Evolutionary conservation across 768 basidiomycete genomes (phyloP), one percentile per base, ranked within the genome.

Genomic region (Asterophora lycoperdoides): DNA sequence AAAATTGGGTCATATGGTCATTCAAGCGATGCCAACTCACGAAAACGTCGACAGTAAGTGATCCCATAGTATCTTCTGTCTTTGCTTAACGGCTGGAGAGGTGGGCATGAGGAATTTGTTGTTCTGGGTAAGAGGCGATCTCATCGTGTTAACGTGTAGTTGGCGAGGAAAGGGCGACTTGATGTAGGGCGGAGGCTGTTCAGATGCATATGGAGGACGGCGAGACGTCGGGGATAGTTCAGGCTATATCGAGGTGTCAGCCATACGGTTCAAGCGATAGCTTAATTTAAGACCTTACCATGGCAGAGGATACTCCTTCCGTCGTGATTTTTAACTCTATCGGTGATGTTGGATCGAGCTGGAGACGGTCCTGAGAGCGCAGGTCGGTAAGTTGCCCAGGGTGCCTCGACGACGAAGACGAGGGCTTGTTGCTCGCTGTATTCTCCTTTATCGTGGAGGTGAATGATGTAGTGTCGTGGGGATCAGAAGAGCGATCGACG

Each of bases 11-110:
- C 14, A 40, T 43, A 13, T 32, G 30, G 9, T 41, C 15, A 18
- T 30, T 5, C 8, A 10, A 38, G 5, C 20, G 20, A 36, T 32
- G 8, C 19, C 6, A 13, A 63, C 71, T 59, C 40, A 74, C 77
- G 66, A 55, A 49, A 72, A 71, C 6, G 59, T 55, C 36, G 59
- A 54, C 37, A 72, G 53, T 43, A 78, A 73, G 30, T 54, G 60
- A 23, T 67, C 64, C 77, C 77, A 79, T 73, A 75, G 77, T 5
- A 57, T 17, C 41, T 62, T 64, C 53, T 69, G 73, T 30, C 68
- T 65, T 20, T 62, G 54, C 51, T 69, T 68, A 32, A 63, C 57
- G 7, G 58, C 57, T 33, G 66, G 67, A 1, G 69, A 67, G 10
- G 63, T 59, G n/a, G 68, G 68, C 5, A 62, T 49, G 23, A 65